These are phyloP conservation scores for Mycena floridula DNA, from an alignment of 768 basidiomycete genomes.

Conservation along the genomic window DNA sequence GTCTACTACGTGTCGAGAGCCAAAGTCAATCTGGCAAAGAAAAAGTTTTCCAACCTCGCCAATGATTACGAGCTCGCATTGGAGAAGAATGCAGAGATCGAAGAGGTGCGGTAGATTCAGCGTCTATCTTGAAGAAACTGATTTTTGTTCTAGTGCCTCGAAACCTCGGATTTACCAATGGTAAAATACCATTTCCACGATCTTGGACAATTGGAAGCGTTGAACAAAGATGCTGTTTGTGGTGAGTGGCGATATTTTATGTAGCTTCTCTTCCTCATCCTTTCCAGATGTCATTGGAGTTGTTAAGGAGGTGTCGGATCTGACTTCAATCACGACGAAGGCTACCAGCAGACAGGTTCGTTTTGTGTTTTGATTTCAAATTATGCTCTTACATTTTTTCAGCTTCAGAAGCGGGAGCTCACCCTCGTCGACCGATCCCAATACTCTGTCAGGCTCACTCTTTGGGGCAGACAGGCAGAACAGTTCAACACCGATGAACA, in stretches of 20 bases:
- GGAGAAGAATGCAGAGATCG: conserved; percentile 79
- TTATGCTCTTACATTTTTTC: conserved; percentile 6
- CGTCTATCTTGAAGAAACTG: no score
- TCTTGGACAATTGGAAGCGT: conserved; percentile 53
- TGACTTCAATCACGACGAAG: conserved; percentile 72
- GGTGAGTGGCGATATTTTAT: conserved; percentile 42
- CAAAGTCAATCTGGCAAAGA: conserved; percentile 91
- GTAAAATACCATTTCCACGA: conserved; percentile 80
- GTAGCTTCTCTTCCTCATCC: conserved; percentile 6
- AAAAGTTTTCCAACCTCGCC: conserved; percentile 84
- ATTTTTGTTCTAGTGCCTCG: conserved; percentile 84
- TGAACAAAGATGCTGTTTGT: conserved; percentile 76
- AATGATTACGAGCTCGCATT: conserved; percentile 93
- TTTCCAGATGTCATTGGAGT: conserved; percentile 78
- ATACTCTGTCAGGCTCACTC: conserved; percentile 74
- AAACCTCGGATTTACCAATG: conserved; percentile 67
- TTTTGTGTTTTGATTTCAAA: no score
- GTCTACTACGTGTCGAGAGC: conserved; percentile 91
- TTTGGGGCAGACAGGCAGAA: conserved; percentile 97
- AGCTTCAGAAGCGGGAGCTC: conserved; percentile 89
- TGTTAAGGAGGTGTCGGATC: conserved; percentile 69
- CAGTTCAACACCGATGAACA: conserved; percentile 51
- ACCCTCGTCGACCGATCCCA: conserved; percentile 80
- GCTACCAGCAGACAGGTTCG: conserved; percentile 61
- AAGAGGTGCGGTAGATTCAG: conserved; percentile 57